Percentiles rank a stretch among this genome's conserved stretches.
Conservation (phyloP, 1,284 basidiomycete species). For the Phenoliferia sp. region DNA sequence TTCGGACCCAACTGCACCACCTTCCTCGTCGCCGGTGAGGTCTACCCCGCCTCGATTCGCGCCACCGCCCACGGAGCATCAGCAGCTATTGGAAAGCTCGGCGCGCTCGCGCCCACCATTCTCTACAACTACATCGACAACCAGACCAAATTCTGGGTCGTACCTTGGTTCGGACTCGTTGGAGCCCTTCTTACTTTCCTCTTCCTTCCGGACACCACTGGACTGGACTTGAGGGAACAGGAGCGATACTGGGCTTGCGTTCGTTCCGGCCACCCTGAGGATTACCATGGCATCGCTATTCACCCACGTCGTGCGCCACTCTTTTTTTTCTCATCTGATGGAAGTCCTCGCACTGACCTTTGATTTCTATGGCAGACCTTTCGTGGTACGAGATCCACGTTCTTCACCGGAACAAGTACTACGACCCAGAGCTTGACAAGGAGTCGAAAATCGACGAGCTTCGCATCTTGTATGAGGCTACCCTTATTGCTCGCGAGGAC, state of each 20-base stretch:
- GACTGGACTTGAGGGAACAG: constrained; percentile 53
- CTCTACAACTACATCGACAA: constrained; percentile 43
- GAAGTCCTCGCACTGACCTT: not conserved
- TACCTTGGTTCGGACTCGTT: constrained; percentile 52
- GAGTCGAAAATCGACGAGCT: constrained; percentile 50
- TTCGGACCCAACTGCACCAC: constrained; percentile 50
- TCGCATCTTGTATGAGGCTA: constrained; percentile 43
- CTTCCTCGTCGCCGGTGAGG: constrained; percentile 42
- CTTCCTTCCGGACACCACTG: constrained; percentile 51
- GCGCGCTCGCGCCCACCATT: constrained; percentile 43
- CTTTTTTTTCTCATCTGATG: not conserved
- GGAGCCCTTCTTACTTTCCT: constrained; percentile 48
- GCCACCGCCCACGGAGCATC: constrained; percentile 44
- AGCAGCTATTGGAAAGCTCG: constrained; percentile 44
- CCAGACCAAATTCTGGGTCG: constrained; percentile 49
- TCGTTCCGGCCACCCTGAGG: constrained; percentile 46
- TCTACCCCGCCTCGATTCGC: constrained; percentile 43
- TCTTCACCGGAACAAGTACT: constrained; percentile 48
- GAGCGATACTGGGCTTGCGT: constrained; percentile 47
- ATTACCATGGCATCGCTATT: constrained; percentile 54
- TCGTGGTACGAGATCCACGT: constrained; percentile 47
- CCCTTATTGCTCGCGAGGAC: constrained; percentile 23
- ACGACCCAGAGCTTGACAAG: constrained; percentile 51
- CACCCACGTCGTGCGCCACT: constrained; percentile 45
- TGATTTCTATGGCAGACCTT: constrained; percentile 39